These are phyloP conservation scores for Rutstroemia sp. DNA, from an alignment of 2,329 filamentous ascomycete genomes.

Conservation along the genomic window DNA sequence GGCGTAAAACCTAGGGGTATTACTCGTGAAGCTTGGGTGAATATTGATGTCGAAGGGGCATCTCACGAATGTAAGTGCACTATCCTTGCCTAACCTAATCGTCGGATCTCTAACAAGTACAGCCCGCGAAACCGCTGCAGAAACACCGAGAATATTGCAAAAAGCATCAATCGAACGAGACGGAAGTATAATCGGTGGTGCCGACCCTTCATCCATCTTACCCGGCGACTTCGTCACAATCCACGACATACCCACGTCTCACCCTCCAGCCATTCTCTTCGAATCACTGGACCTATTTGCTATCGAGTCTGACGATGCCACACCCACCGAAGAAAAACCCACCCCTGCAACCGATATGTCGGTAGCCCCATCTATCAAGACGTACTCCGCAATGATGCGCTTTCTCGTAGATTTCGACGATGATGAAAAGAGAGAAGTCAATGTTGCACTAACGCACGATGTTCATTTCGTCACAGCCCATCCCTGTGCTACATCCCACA, in stretches of 20 bases:
- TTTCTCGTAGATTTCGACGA: constrained; percentile 20
- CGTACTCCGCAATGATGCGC: constrained; percentile 28
- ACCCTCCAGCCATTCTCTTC: constrained; percentile 42
- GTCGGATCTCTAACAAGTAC: constrained; percentile 8
- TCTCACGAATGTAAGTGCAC: constrained; percentile 21
- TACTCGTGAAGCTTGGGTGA: constrained; percentile 47
- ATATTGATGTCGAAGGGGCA: constrained; percentile 48
- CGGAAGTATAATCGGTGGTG: constrained; percentile 52
- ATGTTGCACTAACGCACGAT: constrained; percentile 44
- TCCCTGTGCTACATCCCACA: constrained; percentile 52
- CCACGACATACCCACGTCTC: constrained; percentile 44
- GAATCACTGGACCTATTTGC: constrained; percentile 43
- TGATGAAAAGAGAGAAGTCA: constrained; percentile 20
- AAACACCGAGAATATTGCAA: constrained; percentile 53
- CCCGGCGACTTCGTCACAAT: constrained; percentile 58
- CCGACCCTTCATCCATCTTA: constrained; percentile 45
- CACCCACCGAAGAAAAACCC: constrained; percentile 28
- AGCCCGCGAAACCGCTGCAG: constrained; percentile 44
- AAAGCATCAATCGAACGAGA: constrained; percentile 52
- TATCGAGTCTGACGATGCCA: constrained; percentile 35
- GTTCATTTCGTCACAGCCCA: constrained; percentile 60
- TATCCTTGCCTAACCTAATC: background rate
- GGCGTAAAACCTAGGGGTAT: constrained; percentile 46
- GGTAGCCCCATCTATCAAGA: constrained; percentile 17
- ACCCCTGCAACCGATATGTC: constrained; percentile 15